Evolutionary conservation across 495 filamentous ascomycete genomes (phyloP).

Genomic region (Annulohypoxylon bovei): DNA sequence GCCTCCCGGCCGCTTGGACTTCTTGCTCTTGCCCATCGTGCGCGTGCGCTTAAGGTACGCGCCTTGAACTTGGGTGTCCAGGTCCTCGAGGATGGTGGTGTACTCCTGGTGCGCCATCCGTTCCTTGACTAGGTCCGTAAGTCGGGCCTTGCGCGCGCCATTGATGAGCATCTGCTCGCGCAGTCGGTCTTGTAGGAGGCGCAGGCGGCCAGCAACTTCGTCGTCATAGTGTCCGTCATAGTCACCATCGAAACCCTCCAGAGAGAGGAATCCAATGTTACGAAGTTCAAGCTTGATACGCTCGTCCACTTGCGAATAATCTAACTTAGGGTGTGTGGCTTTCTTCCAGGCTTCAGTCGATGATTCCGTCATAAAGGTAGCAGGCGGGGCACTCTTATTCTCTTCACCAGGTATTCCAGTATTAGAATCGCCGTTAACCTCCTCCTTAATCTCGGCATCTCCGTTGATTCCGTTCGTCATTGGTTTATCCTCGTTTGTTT

Average conservation of each 20-base stretch:
- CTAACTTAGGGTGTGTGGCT: constrained; percentile 70
- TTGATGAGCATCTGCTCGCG: constrained; percentile 84
- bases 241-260: constrained; percentile 69
- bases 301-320: constrained; percentile 86
- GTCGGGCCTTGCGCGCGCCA: constrained; percentile 85
- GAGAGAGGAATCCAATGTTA: constrained; percentile 88
- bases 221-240: constrained; percentile 94
- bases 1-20: constrained; percentile 80
- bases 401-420: constrained; percentile 47
- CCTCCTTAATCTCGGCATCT: constrained; percentile 63
- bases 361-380: constrained; percentile 80
- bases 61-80: constrained; percentile 93
- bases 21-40: constrained; percentile 86
- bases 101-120: constrained; percentile 96
- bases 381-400: constrained; percentile 67
- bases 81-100: constrained; percentile 93
- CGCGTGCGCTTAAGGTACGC: constrained; percentile 97
- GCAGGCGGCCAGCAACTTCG: constrained; percentile 88
- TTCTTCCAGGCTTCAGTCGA: constrained; percentile 67
- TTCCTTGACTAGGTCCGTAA: constrained; percentile 86
- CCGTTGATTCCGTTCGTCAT: constrained; percentile 67
- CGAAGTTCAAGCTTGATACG: constrained; percentile 89
- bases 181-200: constrained; percentile 82
- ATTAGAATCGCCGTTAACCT: constrained; percentile 59
- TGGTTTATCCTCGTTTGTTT: constrained; percentile 66